These are phyloP conservation scores for Phyllosticta citribraziliensis DNA, from an alignment of 2,329 filamentous ascomycete species.

Conservation along the genomic window DNA sequence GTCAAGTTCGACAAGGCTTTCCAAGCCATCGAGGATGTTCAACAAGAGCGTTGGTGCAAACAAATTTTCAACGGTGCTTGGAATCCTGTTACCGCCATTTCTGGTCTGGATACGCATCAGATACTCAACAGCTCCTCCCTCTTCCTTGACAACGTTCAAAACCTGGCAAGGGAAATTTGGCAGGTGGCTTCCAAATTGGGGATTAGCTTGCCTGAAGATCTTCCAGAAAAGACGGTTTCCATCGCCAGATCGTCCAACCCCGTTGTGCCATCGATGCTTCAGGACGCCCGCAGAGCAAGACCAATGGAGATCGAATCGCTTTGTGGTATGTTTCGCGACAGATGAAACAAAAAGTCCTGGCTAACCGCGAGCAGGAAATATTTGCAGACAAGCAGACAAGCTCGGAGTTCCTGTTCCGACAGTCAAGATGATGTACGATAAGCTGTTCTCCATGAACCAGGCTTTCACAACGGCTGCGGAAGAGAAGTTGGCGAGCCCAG, in stretches of 20 bases:
- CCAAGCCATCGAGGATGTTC: slow-evolving; percentile 11
- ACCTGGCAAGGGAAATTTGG: slow-evolving; percentile 15
- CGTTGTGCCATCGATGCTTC: slow-evolving; percentile 17
- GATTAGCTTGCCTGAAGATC: slow-evolving; percentile 10
- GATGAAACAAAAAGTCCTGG: background rate
- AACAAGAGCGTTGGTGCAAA: slow-evolving; percentile 17
- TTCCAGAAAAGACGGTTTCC: slow-evolving; percentile 12
- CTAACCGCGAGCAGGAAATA: slow-evolving; percentile 1
- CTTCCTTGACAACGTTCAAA: slow-evolving; percentile 10
- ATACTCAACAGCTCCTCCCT: slow-evolving; percentile 11
- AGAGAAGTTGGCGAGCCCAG: background rate
- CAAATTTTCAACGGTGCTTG: slow-evolving; percentile 17
- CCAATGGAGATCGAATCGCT: slow-evolving; percentile 17
- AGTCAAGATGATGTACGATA: slow-evolving; percentile 7
- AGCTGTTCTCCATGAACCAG: slow-evolving; percentile 3
- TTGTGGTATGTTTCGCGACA: slow-evolving; percentile 12
- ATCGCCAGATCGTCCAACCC: slow-evolving; percentile 12
- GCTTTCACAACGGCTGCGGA: background rate
- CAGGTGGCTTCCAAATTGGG: slow-evolving; percentile 13
- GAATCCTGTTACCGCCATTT: slow-evolving; percentile 15
- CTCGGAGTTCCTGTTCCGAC: slow-evolving; percentile 6
- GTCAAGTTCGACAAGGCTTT: slow-evolving; percentile 14
- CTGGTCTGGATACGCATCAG: slow-evolving; percentile 15
- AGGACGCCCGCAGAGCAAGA: slow-evolving; percentile 15
- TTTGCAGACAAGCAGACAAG: slow-evolving; percentile 1